Percentiles rank a stretch among this genome's conserved stretches.
These are phyloP conservation scores for Aureobasidium vineae DNA, from an alignment of 2,329 filamentous ascomycete species.

Conservation along the genomic window DNA sequence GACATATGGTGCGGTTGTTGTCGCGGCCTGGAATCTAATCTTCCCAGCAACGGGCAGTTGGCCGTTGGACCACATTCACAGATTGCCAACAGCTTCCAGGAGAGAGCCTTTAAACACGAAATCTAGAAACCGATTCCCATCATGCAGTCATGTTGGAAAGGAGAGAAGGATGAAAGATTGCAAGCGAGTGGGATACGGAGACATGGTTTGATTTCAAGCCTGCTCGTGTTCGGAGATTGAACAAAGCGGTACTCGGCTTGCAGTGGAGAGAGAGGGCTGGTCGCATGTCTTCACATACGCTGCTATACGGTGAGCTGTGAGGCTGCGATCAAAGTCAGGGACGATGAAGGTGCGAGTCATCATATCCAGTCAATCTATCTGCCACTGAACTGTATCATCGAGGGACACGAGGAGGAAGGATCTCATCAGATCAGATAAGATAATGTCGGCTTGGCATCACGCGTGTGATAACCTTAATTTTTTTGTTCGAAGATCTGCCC, in stretches of 20 bases:
- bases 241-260: slow-evolving; percentile 8
- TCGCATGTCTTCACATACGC: background rate
- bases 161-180: background rate
- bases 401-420: background rate
- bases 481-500: slow-evolving; percentile 6
- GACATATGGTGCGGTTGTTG: slow-evolving; percentile 1
- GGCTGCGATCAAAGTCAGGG: background rate
- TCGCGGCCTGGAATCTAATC: slow-evolving; percentile 2
- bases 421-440: slow-evolving; percentile 17
- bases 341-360: slow-evolving; percentile 1
- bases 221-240: slow-evolving; percentile 21
- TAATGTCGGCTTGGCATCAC: background rate
- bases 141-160: slow-evolving; percentile 15
- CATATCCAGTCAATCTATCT: slow-evolving; percentile 19
- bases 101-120: background rate
- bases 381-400: background rate
- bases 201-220: background rate
- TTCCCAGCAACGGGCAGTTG: slow-evolving; percentile 19
- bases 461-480: slow-evolving; percentile 24
- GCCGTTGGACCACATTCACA: slow-evolving; percentile 1
- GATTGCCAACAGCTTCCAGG: slow-evolving; percentile 23
- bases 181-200: background rate
- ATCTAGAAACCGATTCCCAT: slow-evolving; percentile 3
- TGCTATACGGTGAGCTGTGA: background rate
- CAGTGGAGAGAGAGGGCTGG: background rate